A percentile compares a stretch with the other conserved stretches of the same genome.
phyloP scores from a whole-genome alignment of 768 basidiomycete genomes.

The Tylopilus plumbeoviolaceoides region DNA sequence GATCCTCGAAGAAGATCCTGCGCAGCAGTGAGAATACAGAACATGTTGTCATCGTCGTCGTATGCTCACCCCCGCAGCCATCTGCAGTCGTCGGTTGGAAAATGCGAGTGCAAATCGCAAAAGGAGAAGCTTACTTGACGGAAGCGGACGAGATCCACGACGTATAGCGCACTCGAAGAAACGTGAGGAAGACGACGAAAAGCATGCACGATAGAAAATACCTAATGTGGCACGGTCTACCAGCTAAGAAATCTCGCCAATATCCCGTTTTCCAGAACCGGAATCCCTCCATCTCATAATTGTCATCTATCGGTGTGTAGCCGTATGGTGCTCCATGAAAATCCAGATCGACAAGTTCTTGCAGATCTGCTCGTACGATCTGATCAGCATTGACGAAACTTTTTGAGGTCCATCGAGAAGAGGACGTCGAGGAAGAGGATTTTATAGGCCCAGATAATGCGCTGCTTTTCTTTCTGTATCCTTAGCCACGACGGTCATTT shows the following conservation, averaged over 20 bases:
- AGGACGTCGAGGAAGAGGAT: constrained; percentile 98
- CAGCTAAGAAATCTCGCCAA: constrained; percentile 85
- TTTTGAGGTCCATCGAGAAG: constrained; percentile 98
- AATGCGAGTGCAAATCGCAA: background rate
- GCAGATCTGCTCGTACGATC: constrained; percentile 93
- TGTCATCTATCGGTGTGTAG: constrained; percentile 93
- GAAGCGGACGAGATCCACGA: constrained; percentile 93
- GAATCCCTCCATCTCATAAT: constrained; percentile 94
- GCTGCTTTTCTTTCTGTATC: constrained; percentile 95
- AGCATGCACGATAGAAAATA: constrained; percentile 30
- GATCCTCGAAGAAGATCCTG: constrained; percentile 87
- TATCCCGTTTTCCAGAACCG: constrained; percentile 99
- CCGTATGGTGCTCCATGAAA: constrained; percentile 92
- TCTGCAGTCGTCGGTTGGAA: constrained; percentile 24
- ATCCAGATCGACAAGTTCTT: constrained; percentile 91
- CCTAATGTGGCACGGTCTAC: constrained; percentile 94
- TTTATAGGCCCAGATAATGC: constrained; percentile 99
- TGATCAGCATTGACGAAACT: constrained; percentile 97
- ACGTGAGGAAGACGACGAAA: constrained; percentile 4
- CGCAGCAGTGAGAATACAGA: background rate
- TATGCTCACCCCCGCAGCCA: constrained; percentile 53
- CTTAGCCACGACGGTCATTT: constrained; percentile 99
- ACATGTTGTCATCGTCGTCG: background rate
- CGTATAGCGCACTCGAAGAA: constrained; percentile 77
- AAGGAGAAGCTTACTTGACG: constrained; percentile 55